Conservation (phyloP, 2,329 filamentous ascomycete species). For the Phialocephala sp. region DNA sequence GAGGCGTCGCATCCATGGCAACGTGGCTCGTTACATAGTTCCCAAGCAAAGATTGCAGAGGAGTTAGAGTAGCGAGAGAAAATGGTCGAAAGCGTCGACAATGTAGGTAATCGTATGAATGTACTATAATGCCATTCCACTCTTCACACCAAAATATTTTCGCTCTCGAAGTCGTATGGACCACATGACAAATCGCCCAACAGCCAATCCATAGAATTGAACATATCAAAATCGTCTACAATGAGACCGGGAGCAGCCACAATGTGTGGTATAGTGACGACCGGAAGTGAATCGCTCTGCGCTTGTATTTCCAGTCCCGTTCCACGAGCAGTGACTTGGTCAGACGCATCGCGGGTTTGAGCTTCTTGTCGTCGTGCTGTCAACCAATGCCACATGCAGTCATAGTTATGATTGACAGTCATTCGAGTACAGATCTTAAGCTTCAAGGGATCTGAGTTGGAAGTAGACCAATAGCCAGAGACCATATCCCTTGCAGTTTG, state of each 20-base stretch:
- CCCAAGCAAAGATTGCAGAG: conserved; percentile 69
- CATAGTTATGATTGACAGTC: conserved; percentile 70
- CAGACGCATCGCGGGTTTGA: neutral
- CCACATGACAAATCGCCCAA: conserved; percentile 16
- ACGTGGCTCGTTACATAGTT: conserved; percentile 70
- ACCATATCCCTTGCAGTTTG: conserved; percentile 59
- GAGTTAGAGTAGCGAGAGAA: too few species aligned
- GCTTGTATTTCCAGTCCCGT: neutral
- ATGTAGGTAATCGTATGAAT: too few species aligned
- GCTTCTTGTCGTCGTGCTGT: neutral
- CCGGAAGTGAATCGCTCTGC: too few species aligned
- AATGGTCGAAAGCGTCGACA: too few species aligned
- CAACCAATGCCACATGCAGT: conserved; percentile 60
- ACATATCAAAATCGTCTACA: conserved; percentile 24
- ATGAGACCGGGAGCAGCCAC: neutral
- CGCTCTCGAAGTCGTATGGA: conserved; percentile 22
- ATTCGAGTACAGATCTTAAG: conserved; percentile 70
- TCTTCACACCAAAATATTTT: conserved; percentile 31
- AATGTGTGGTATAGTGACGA: neutral
- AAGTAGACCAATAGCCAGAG: conserved; percentile 21
- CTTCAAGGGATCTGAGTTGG: conserved; percentile 54
- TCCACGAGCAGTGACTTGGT: neutral
- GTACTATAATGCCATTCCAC: conserved; percentile 6
- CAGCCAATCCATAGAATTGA: conserved; percentile 32
- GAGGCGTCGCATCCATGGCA: conserved; percentile 64